Conservation (phyloP, 2,329 filamentous ascomycete species). For the Phaeosphaeriaceae sp. region DNA sequence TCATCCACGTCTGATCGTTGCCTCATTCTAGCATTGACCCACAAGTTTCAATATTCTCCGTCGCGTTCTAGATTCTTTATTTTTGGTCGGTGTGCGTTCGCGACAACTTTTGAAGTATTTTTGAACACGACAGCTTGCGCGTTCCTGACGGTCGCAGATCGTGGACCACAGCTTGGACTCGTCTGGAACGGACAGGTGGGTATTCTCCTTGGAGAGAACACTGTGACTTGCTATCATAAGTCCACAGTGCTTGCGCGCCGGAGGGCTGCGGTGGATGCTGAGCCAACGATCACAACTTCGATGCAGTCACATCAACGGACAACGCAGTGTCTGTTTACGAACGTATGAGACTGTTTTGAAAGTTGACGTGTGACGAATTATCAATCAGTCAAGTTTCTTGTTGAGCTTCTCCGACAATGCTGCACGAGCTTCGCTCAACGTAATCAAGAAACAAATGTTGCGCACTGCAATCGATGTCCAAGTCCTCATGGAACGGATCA, state of each 20-base stretch:
- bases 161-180: background rate
- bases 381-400: too few species aligned
- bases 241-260: background rate
- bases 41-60: slow-evolving; percentile 11
- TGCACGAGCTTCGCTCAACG: background rate
- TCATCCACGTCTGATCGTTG: slow-evolving; percentile 3
- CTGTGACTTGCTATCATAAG: background rate
- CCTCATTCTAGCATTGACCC: slow-evolving; percentile 4
- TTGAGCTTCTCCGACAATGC: background rate
- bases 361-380: background rate
- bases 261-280: background rate
- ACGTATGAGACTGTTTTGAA: background rate
- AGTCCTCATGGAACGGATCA: background rate
- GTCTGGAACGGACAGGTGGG: background rate
- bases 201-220: background rate
- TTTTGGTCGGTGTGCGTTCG: background rate
- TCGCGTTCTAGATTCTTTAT: slow-evolving; percentile 12
- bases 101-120: background rate
- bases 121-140: slow-evolving; percentile 10
- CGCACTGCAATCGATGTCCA: background rate
- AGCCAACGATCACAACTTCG: background rate
- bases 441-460: background rate
- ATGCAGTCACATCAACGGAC: background rate
- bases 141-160: slow-evolving; percentile 6
- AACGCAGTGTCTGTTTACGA: background rate